Conservation (phyloP, 768 basidiomycete genomes). For the Bullera alba region DNA sequence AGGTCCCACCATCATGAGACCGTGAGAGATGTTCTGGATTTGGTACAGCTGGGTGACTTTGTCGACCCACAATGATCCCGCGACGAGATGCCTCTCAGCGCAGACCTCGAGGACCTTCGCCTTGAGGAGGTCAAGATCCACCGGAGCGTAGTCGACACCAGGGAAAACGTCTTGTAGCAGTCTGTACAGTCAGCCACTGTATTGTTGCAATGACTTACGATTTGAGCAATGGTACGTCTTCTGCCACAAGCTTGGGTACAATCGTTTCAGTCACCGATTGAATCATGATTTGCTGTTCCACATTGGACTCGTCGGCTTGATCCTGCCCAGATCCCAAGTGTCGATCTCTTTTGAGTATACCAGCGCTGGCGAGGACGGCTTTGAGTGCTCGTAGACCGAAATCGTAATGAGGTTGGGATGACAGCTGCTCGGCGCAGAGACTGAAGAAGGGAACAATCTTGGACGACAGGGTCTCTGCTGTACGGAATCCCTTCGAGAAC, state of each 20-base stretch:
- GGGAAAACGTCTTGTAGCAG: conserved; percentile 96
- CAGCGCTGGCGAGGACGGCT: conserved; percentile 90
- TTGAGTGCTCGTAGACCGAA: conserved; percentile 97
- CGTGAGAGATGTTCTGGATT: conserved; percentile 99
- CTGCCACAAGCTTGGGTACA: conserved; percentile 93
- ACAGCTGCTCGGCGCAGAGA: conserved; percentile 93
- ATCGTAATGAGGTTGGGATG: conserved; percentile 96
- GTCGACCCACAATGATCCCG: conserved; percentile 81
- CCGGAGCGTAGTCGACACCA: conserved; percentile 81
- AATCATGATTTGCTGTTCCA: conserved; percentile 93
- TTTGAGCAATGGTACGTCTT: conserved; percentile 88
- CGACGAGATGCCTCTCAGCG: conserved; percentile 71
- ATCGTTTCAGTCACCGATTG: conserved; percentile 98
- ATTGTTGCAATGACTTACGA: conserved; percentile 54
- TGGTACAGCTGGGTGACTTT: conserved; percentile 98
- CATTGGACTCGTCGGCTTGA: conserved; percentile 52
- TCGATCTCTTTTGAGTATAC: conserved; percentile 83
- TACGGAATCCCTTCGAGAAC: conserved; percentile 98
- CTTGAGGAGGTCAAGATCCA: conserved; percentile 77
- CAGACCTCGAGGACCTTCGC: conserved; percentile 82
- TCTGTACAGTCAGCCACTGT: conserved; percentile 48
- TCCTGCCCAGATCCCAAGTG: conserved; percentile 50
- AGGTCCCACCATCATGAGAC: conserved; percentile 99
- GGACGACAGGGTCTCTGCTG: conserved; percentile 92
- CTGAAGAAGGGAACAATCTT: conserved; percentile 99